Evolutionary conservation across 805 yeast species (phyloP), one percentile per base, ranked within the genome.

Genomic region (Starmerella bombicola): DNA sequence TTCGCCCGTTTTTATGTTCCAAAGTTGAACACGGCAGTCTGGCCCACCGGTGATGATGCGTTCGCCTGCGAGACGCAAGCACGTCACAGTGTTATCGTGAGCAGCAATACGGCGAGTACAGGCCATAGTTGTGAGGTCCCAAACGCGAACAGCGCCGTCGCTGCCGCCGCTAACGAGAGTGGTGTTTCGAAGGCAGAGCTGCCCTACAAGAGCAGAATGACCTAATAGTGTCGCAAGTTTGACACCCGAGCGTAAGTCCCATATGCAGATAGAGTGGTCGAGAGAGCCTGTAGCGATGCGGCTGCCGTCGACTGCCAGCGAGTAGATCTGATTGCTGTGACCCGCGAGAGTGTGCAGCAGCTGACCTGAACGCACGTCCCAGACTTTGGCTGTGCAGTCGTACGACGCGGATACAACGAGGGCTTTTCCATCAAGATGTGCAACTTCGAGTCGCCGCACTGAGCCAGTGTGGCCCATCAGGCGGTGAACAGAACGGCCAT

Each of bases 151-250:
- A 26, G 78, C 71, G 0, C 96, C 97, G 56, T 79, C 79, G 26
- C 76, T 72, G 55, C 91, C 95, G 0, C 96, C 97, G 0, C 94
- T 77, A 1, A 84, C 76, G 31, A 86, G 64, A 10, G 71, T 78
- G 37, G 75, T 71, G 33, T 79, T 78, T 0, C 81, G 73, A 23
- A 86, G 66, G 39, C 80, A 81, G 24, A 88, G 64, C 33, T 88
- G 69, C 0, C 97, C 96, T 4, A 91, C 93, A 57, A 85, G 91
- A 56, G 93, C 95, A 29, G 91, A 81, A 59, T 91, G 98, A 5
- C 88, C 88, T 46, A 65, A 67, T 58, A 85, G 80, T 3, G 78
- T 73, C 36, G 76, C 73, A 12, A 82, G 56, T 59, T 93, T 80
- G 48, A 73, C 73, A 54, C 97, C 97, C 16, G 93, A 79, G 28